Evolutionary conservation across 2,329 filamentous ascomycete species (phyloP).

Genomic region (Clarireedia paspali): DNA sequence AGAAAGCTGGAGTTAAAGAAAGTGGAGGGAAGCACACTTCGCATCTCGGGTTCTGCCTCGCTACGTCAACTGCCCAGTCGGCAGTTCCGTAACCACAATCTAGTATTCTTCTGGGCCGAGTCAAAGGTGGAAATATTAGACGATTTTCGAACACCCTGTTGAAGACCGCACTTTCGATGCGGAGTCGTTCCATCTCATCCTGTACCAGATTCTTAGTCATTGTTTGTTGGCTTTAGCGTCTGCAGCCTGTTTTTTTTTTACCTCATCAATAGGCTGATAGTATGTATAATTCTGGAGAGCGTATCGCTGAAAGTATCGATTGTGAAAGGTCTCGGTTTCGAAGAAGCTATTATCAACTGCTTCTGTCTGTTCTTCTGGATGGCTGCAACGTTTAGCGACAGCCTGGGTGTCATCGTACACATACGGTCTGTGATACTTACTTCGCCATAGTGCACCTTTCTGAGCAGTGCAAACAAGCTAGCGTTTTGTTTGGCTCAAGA

Average conservation of each 20-base stretch:
- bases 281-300: slow-evolving; percentile 57
- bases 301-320: slow-evolving; percentile 60
- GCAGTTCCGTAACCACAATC: slow-evolving; percentile 69
- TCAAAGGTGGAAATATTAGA: slow-evolving; percentile 62
- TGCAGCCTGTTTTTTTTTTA: slow-evolving; percentile 29
- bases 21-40: slow-evolving; percentile 41
- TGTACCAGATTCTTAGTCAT: slow-evolving; percentile 28
- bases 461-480: too few relatives aligned
- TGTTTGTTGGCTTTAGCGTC: not conserved
- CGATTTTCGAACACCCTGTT: slow-evolving; percentile 56
- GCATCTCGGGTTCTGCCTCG: slow-evolving; percentile 53
- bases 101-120: slow-evolving; percentile 49
- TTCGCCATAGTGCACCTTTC: too few relatives aligned
- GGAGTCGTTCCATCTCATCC: slow-evolving; percentile 61
- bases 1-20: not conserved
- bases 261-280: slow-evolving; percentile 65
- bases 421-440: too few relatives aligned
- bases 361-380: slow-evolving; percentile 17
- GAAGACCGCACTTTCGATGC: slow-evolving; percentile 55
- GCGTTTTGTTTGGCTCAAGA: too few relatives aligned
- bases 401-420: too few relatives aligned
- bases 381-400: not conserved
- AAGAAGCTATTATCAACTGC: slow-evolving; percentile 50
- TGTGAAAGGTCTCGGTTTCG: slow-evolving; percentile 52
- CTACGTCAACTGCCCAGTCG: slow-evolving; percentile 63